These are phyloP conservation scores for Rubus idaeus DNA, from an alignment of 306 rosid species.

Conservation along the genomic window DNA sequence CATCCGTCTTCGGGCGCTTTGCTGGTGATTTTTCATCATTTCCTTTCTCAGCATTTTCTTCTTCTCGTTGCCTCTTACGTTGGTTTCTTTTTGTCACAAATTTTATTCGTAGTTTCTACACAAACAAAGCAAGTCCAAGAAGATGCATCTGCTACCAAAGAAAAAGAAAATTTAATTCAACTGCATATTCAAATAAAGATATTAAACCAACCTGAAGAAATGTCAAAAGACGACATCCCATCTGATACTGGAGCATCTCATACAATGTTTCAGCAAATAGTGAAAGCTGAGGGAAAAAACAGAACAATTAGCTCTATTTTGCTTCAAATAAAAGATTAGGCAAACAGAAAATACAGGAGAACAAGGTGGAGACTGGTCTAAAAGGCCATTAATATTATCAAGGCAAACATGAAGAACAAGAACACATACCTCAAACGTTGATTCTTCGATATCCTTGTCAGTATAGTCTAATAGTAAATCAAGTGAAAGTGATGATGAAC, in stretches of 20 bases:
- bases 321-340: not conserved
- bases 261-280: constrained; percentile 86
- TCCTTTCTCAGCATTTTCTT: constrained; percentile 51
- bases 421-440: constrained; percentile 82
- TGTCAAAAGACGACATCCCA: constrained; percentile 77
- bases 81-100: constrained; percentile 70
- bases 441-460: constrained; percentile 89
- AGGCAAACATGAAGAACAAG: not conserved
- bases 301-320: constrained; percentile 10
- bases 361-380: not conserved
- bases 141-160: not conserved
- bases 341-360: not conserved
- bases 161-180: constrained; percentile 20
- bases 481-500: constrained; percentile 72
- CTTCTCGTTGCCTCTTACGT: constrained; percentile 84
- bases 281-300: constrained; percentile 56
- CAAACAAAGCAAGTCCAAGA: constrained; percentile 14
- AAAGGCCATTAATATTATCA: not conserved
- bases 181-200: constrained; percentile 6
- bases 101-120: constrained; percentile 68
- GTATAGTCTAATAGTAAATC: constrained; percentile 86
- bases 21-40: constrained; percentile 33
- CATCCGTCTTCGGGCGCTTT: constrained; percentile 63
- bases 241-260: constrained; percentile 98
- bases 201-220: constrained; percentile 79